A percentile compares a stretch with the other conserved stretches of the same genome.
phyloP scores from a whole-genome alignment of 768 basidiomycete species.

The Wakefieldia striispora region DNA sequence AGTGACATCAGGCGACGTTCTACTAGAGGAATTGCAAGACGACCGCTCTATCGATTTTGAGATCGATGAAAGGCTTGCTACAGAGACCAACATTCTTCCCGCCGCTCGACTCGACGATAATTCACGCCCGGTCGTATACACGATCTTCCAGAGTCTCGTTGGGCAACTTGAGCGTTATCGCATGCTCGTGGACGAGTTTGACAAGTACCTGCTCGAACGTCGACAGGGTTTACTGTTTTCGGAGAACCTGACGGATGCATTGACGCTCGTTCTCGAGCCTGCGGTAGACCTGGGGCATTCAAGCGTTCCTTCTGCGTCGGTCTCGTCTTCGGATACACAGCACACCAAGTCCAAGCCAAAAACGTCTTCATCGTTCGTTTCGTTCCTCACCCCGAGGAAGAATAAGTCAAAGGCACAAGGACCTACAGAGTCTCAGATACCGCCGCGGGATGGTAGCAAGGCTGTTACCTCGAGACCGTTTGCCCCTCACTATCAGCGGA shows the following conservation, averaged over 20 bases:
- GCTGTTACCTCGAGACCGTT: conserved; percentile 71
- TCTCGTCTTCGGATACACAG: conserved; percentile 34
- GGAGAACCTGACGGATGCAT: conserved; percentile 88
- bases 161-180: conserved; percentile 82
- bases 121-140: conserved; percentile 75
- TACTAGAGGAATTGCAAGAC: conserved; percentile 55
- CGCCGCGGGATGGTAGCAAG: conserved; percentile 41
- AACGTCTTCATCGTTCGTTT: conserved; percentile 64
- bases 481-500: conserved; percentile 79
- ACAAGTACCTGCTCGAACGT: conserved; percentile 79
- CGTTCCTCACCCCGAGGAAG: conserved; percentile 79
- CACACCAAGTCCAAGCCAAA: conserved; percentile 51
- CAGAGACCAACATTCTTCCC: conserved; percentile 56
- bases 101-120: conserved; percentile 69
- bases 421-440: conserved; percentile 44
- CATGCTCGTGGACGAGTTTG: conserved; percentile 70
- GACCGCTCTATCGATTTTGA: conserved; percentile 79
- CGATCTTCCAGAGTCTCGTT: conserved; percentile 78
- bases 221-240: conserved; percentile 88
- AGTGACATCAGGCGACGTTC: conserved; percentile 6
- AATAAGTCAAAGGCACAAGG: conserved; percentile 41
- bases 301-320: conserved; percentile 16
- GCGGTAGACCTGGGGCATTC: conserved; percentile 40
- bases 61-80: conserved; percentile 63
- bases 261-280: conserved; percentile 70